A percentile compares a stretch with the other conserved stretches of the same genome.
phyloP scores from a whole-genome alignment of 2,329 filamentous ascomycete genomes.

The Coleophoma crateriformis region DNA sequence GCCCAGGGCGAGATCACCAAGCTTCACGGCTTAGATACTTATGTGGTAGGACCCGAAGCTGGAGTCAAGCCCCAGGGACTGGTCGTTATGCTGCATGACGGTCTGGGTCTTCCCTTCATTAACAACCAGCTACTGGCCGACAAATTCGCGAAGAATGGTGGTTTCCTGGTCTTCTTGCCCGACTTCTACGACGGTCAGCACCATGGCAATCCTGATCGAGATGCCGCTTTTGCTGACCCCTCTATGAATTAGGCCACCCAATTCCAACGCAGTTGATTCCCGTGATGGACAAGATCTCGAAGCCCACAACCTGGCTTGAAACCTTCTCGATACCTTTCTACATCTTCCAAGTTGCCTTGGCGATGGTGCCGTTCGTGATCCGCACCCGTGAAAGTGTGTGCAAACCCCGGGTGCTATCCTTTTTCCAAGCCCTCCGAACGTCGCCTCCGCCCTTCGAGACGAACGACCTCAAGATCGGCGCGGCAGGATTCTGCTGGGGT shows the following conservation, averaged over 20 bases:
- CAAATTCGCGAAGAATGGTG: conserved; percentile 38
- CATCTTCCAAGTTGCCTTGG: conserved; percentile 38
- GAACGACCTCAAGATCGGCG: conserved; percentile 39
- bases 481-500: conserved; percentile 60
- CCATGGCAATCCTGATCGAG: no score
- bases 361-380: conserved; percentile 18
- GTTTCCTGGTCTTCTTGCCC: conserved; percentile 40
- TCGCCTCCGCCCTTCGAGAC: conserved; percentile 18
- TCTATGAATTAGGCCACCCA: no score
- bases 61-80: conserved; percentile 31
- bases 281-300: conserved; percentile 13
- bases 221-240: no score
- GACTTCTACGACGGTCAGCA: conserved; percentile 43
- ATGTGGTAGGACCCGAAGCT: conserved; percentile 32
- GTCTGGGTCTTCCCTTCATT: conserved; percentile 42
- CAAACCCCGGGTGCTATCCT: conserved; percentile 30
- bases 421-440: conserved; percentile 30
- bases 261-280: no score
- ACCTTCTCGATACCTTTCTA: conserved; percentile 29
- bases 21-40: conserved; percentile 39
- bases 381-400: conserved; percentile 19
- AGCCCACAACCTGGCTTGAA: conserved; percentile 12
- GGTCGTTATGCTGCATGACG: conserved; percentile 43
- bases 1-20: conserved; percentile 33
- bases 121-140: conserved; percentile 44